Conservation (phyloP, 805 yeast species). For the Myxozyma geophila region DNA sequence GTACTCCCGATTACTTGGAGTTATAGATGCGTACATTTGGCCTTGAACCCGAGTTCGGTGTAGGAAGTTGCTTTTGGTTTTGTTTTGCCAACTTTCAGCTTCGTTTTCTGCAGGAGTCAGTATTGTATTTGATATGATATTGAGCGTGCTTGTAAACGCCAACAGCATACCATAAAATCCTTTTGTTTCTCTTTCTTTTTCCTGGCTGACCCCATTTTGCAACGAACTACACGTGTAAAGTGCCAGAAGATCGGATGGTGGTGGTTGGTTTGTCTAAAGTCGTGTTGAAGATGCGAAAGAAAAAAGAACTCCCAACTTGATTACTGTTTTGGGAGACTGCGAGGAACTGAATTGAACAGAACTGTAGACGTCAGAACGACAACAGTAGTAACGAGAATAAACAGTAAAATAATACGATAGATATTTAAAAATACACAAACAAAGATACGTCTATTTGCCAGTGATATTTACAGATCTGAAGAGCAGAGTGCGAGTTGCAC, state of each 20-base stretch:
- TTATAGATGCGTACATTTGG: constrained; percentile 50
- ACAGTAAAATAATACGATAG: too few species aligned
- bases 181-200: constrained; percentile 68
- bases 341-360: neutral
- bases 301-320: neutral
- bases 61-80: constrained; percentile 70
- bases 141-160: neutral
- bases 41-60: constrained; percentile 84
- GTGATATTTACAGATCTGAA: too few species aligned
- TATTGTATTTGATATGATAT: constrained; percentile 3
- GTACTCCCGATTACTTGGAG: neutral
- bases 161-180: constrained; percentile 58
- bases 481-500: too few species aligned
- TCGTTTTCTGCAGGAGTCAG: constrained; percentile 55
- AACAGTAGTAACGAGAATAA: too few species aligned
- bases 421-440: too few species aligned
- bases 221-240: neutral
- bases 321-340: too few species aligned
- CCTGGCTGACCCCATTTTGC: constrained; percentile 43
- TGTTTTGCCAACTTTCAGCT: constrained; percentile 86
- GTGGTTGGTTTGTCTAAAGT: too few species aligned
- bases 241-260: neutral
- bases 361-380: too few species aligned
- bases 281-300: neutral
- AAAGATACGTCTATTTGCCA: too few species aligned